Evolutionary conservation across 2,329 filamentous ascomycete genomes (phyloP), one percentile per base, ranked within the genome.

Genomic region (Stemphylium vesicarium): DNA sequence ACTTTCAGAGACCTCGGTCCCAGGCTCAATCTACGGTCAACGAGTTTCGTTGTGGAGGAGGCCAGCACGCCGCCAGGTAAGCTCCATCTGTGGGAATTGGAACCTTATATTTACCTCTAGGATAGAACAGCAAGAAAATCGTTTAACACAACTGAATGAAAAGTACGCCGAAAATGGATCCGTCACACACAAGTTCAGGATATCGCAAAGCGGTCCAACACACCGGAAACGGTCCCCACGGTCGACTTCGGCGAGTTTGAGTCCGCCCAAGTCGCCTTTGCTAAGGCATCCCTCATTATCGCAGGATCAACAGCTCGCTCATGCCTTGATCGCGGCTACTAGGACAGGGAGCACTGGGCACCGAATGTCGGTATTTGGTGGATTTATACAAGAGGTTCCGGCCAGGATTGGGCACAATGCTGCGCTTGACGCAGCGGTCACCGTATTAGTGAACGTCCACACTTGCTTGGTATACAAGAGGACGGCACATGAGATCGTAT

Each of bases 1-100:
- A 74, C 68, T 0, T 74, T 74, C 59, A 69, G 56, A 62, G 68
- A 71, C 24, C 50, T 66, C 12, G 69, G 68, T 12, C 64, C 64
- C 13, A 59, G 52, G 39, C 45, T 70, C 8, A 59, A 52, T 13
- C 53, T 16, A 12, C 51, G 46, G 20, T 8, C 50, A 7, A 32
- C 51, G 13, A 41, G 36, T 22, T 22, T 29, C 6, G 46, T 29
- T 3, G 6, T 36, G 2, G 52, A 53, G 49, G 31, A 49, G 20
- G 18, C 33, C 18, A 29, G 24, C 10, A 7, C 43, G 43, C 18
- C 53, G 37, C 18, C 46, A 44, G 44, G 57, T 59, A 38, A 16
- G 51, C 37, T 4, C 0, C 10, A 8, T 1, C 33, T 10, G 13
- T 12, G 13, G 7, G 43, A 32, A 8, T 13, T 2, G 15, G 40